These are phyloP conservation scores for Arthrobotrys entomopaga DNA, from an alignment of 2,329 filamentous ascomycete species.

Conservation along the genomic window DNA sequence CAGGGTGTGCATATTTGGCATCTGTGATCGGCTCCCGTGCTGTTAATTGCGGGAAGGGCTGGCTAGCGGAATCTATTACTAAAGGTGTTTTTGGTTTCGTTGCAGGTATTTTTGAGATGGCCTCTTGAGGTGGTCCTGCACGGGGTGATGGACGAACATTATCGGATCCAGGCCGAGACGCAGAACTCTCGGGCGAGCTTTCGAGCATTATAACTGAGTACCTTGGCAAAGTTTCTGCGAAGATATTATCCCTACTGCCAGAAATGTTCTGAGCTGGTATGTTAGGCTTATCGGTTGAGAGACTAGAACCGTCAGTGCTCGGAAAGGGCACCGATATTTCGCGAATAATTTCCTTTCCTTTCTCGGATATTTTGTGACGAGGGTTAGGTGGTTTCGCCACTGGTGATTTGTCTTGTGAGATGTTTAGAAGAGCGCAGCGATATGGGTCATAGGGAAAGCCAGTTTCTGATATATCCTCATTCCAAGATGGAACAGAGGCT, in stretches of 20 bases:
- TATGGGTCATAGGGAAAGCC: slow-evolving; percentile 54
- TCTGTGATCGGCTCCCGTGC: neutral
- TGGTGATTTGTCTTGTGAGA: slow-evolving; percentile 43
- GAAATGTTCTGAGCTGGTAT: neutral
- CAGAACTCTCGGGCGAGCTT: slow-evolving; percentile 1
- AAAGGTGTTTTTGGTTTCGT: slow-evolving; percentile 32
- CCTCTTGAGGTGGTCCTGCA: neutral
- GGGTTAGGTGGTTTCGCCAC: slow-evolving; percentile 1
- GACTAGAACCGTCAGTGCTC: neutral
- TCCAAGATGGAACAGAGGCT: slow-evolving; percentile 50
- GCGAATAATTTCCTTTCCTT: slow-evolving; percentile 49
- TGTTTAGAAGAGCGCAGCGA: slow-evolving; percentile 48
- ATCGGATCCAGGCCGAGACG: neutral
- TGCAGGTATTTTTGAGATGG: neutral
- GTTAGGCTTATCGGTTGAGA: neutral
- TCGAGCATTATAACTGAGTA: slow-evolving; percentile 45
- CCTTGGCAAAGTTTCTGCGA: slow-evolving; percentile 32
- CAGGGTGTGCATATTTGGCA: slow-evolving; percentile 17
- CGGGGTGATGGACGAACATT: neutral
- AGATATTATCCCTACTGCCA: neutral
- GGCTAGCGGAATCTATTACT: neutral
- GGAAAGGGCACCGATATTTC: neutral
- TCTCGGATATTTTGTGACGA: slow-evolving; percentile 34
- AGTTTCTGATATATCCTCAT: slow-evolving; percentile 43
- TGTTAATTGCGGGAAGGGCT: neutral